phyloP scores from a whole-genome alignment of 1,284 basidiomycete species.

The Pterulicium gracile region DNA sequence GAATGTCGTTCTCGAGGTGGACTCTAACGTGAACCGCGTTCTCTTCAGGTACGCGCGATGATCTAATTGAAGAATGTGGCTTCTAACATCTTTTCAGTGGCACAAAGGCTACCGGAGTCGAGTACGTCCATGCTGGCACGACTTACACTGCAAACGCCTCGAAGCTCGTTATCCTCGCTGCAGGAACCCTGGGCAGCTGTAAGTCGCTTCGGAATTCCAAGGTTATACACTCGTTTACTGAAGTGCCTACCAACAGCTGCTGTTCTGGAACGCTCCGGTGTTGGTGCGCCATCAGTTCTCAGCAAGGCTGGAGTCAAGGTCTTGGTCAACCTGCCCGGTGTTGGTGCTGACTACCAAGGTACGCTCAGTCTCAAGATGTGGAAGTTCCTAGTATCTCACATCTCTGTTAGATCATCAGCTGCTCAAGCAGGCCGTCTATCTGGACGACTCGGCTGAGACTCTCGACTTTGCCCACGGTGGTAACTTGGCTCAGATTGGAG shows the following conservation, averaged over 20 bases:
- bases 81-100: constrained; percentile 9
- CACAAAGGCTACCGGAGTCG: constrained; percentile 42
- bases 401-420: background rate
- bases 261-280: constrained; percentile 28
- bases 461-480: constrained; percentile 1
- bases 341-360: constrained; percentile 48
- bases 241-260: constrained; percentile 6
- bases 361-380: constrained; percentile 8
- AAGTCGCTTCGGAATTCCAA: too few species aligned
- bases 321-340: constrained; percentile 43
- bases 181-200: constrained; percentile 35
- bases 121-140: constrained; percentile 31
- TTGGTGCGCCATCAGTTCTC: constrained; percentile 31
- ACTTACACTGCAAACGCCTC: constrained; percentile 23
- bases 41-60: constrained; percentile 36
- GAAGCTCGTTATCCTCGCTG: constrained; percentile 36
- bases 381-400: background rate
- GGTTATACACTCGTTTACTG: background rate
- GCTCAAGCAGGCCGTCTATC: background rate
- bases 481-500: background rate
- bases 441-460: background rate
- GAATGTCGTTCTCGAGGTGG: constrained; percentile 28
- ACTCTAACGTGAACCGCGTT: constrained; percentile 32
- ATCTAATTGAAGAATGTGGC: too few species aligned
- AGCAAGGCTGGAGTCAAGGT: constrained; percentile 26